phyloP scores from a whole-genome alignment of 805 yeast species.

The Metschnikowia lochheadii region DNA sequence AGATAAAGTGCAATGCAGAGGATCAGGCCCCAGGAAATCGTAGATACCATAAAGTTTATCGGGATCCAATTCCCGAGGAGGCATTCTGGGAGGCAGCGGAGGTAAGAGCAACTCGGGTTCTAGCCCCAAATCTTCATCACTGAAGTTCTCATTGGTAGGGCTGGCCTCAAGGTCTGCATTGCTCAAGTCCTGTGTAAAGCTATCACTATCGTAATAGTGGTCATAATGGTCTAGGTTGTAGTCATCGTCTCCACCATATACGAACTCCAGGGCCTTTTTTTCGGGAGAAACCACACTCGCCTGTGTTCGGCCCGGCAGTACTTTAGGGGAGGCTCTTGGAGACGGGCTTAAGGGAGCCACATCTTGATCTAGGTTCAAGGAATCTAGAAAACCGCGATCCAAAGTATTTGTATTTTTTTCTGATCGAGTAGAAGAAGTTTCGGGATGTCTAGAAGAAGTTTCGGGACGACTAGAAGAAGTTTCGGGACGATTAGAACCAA shows the following conservation, averaged over 20 bases:
- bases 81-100: slow-evolving; percentile 71
- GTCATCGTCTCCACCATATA: slow-evolving; percentile 6
- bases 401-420: not conserved
- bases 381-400: not conserved
- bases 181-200: slow-evolving; percentile 16
- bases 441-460: no score
- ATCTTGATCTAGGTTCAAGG: not conserved
- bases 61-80: slow-evolving; percentile 80
- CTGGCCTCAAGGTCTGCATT: slow-evolving; percentile 19
- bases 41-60: slow-evolving; percentile 79
- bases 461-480: no score
- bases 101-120: slow-evolving; percentile 42
- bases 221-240: slow-evolving; percentile 9
- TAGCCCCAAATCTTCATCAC: slow-evolving; percentile 25
- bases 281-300: not conserved
- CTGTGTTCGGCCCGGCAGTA: not conserved
- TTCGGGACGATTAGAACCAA: no score
- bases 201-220: slow-evolving; percentile 9
- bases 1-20: slow-evolving; percentile 76
- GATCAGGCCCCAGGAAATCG: slow-evolving; percentile 88
- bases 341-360: slow-evolving; percentile 1
- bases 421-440: no score
- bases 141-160: slow-evolving; percentile 6
- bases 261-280: not conserved
- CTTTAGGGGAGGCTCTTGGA: not conserved